A percentile compares a stretch with the other conserved stretches of the same genome.
These are phyloP conservation scores for Boletus sp. DNA, from an alignment of 768 basidiomycete species.

Conservation along the genomic window DNA sequence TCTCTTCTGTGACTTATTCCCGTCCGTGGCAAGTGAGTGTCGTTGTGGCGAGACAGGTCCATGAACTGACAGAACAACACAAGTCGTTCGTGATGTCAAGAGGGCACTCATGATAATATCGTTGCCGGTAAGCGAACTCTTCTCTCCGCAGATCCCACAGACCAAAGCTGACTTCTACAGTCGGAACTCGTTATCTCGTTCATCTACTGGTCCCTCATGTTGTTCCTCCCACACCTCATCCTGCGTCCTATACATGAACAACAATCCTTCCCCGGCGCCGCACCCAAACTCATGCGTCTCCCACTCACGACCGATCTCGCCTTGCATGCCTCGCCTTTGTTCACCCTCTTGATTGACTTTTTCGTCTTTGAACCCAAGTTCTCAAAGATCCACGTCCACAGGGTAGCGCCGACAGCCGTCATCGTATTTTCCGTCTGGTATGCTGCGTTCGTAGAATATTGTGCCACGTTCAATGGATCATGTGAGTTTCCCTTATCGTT, in stretches of 20 bases:
- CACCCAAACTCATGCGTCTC: conserved; percentile 33
- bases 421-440: conserved; percentile 46
- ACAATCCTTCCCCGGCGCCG: neutral
- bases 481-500: conserved; percentile 45
- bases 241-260: conserved; percentile 25
- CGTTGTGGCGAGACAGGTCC: neutral
- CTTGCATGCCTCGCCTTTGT: conserved; percentile 61
- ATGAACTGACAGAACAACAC: neutral
- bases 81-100: conserved; percentile 42
- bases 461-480: conserved; percentile 53
- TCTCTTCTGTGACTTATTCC: conserved; percentile 39
- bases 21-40: conserved; percentile 34
- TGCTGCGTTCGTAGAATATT: conserved; percentile 62
- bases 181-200: conserved; percentile 45
- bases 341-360: conserved; percentile 63
- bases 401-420: conserved; percentile 13
- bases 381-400: conserved; percentile 14
- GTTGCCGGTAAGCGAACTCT: conserved; percentile 48
- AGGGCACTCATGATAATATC: conserved; percentile 59
- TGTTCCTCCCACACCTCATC: conserved; percentile 57
- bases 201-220: conserved; percentile 69
- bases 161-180: conserved; percentile 24
- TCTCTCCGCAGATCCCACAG: neutral
- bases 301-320: conserved; percentile 58
- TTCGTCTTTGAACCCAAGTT: conserved; percentile 62